Evolutionary conservation across 2,329 filamentous ascomycete species (phyloP).

Genomic region (Talaromyces albobiverticillius): DNA sequence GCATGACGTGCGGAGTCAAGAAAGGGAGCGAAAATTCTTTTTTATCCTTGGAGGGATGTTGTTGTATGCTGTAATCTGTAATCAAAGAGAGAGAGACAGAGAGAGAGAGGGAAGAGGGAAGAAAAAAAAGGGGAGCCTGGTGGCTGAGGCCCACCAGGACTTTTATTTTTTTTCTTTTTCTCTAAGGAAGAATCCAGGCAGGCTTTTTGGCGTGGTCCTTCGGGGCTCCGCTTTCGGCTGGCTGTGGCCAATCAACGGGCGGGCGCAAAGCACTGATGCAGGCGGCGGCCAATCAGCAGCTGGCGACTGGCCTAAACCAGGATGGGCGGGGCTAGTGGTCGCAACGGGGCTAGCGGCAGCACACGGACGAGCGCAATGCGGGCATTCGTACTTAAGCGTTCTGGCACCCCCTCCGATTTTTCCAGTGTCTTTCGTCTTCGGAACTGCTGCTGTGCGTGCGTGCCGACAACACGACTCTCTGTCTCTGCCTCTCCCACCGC

Average conservation of each 20-base stretch:
- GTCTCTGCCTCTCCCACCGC: slow-evolving; percentile 16
- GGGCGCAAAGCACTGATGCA: slow-evolving; percentile 23
- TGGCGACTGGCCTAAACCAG: slow-evolving; percentile 30
- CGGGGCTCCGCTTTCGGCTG: slow-evolving; percentile 22
- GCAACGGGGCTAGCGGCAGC: slow-evolving; percentile 37
- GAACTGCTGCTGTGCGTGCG: slow-evolving; percentile 27
- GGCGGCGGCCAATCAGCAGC: slow-evolving; percentile 28
- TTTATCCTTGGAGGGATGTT: too few species aligned
- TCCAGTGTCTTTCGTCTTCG: slow-evolving; percentile 35
- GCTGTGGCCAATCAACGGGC: slow-evolving; percentile 23
- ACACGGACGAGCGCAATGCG: slow-evolving; percentile 31
- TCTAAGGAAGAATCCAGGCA: background rate
- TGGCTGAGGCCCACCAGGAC: slow-evolving; percentile 16
- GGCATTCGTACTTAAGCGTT: slow-evolving; percentile 42
- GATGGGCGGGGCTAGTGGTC: slow-evolving; percentile 31
- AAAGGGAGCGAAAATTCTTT: background rate
- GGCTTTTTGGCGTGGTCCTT: background rate
- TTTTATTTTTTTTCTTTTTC: background rate
- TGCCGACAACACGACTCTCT: too few species aligned
- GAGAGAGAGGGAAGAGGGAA: background rate
- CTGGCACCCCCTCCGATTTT: slow-evolving; percentile 39
- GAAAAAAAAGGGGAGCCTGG: slow-evolving; percentile 8
- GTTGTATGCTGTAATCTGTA: too few species aligned
- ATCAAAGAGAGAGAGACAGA: slow-evolving; percentile 1
- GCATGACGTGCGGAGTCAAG: too few species aligned